Base-by-base conservation (phyloP, 495 filamentous ascomycete species). In the Lasiosphaeria miniovina region DNA sequence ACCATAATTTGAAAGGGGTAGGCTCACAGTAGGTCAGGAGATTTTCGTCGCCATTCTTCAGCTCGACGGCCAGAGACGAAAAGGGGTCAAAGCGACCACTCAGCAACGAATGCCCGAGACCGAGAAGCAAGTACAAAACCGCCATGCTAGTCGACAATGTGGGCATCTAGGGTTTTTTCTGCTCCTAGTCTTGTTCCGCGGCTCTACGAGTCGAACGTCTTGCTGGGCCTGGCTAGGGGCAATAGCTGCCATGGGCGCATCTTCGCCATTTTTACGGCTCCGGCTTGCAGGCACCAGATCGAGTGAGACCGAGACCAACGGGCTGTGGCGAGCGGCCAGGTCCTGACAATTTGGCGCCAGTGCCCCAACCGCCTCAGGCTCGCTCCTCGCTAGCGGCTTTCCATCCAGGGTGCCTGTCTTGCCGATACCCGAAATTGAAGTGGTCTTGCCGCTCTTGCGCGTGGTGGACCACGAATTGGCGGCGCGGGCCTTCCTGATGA, bases 391-490 rank as follows among this genome's bases (percentile, higher is more conserved):
- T 41, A 8, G 38, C 8, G 14, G 8, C 14, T 41, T 3, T 41
- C 8, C 38, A 35, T 50, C 36, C 17, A 35, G 14, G 6, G 50
- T 43, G 2, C 32, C 34, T 14, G 49, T 31, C 11, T 34, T 49
- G 10, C n/a, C 35, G 49, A 12, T 41, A 31, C 57, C 50, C 17
- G 49, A 43, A 7, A 45, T 10, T 45, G n/a, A 10, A 24, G 49
- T 51, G 33, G 10, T 51, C 41, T 12, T 12, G 33, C 38, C 5
- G 31, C 24, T 49, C 52, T 46, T 55, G 52, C 60, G 59, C 53
- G 53, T 65, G 15, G 63, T 65, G 48, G 60, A 65, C 57, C 60
- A 66, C 10, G 54, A 53, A 14, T 66, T 49, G 15, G 57, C 55
- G 4, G 64, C 61, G 14, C 60, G 58, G 1, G 60, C 64, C 24